Evolutionary conservation across 805 yeast species (phyloP).

Genomic region (Myxozyma lipomycoides): DNA sequence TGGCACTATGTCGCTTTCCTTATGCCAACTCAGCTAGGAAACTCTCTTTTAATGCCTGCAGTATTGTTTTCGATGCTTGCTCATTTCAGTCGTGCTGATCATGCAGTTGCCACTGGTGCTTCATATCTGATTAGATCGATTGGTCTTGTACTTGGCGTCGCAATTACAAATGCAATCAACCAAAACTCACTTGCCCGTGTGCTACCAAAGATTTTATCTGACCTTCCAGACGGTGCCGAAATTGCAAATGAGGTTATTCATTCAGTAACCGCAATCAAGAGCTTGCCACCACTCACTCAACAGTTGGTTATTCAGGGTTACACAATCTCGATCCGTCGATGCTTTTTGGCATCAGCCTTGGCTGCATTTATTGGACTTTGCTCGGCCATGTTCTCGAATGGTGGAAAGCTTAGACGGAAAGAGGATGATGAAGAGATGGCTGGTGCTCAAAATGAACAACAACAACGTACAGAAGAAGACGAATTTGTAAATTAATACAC

Average conservation of each 20-base stretch:
- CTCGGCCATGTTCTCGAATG: conserved; percentile 22
- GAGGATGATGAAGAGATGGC: conserved; percentile 26
- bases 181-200: conserved; percentile 44
- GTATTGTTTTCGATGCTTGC: conserved; percentile 71
- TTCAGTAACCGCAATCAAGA: conserved; percentile 49
- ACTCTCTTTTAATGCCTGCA: conserved; percentile 64
- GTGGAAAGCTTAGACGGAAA: conserved; percentile 14
- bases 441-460: conserved; percentile 7
- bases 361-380: conserved; percentile 14
- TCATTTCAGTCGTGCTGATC: conserved; percentile 61
- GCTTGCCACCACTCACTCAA: conserved; percentile 46
- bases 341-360: conserved; percentile 37
- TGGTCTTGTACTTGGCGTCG: conserved; percentile 80
- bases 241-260: conserved; percentile 44
- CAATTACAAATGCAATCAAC: conserved; percentile 63
- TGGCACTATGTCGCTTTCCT: conserved; percentile 45
- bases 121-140: conserved; percentile 84
- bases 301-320: conserved; percentile 45
- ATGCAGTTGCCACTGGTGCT: conserved; percentile 83
- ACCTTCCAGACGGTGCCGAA: conserved; percentile 29
- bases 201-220: conserved; percentile 33
- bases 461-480: conserved; percentile 11
- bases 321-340: conserved; percentile 47
- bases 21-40: conserved; percentile 59
- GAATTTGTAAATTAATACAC: too few species aligned